Evolutionary conservation across 192 early-diverging fungal genomes (phyloP), one percentile per base, ranked within the genome.

Genomic region (Coemansia pectinata): DNA sequence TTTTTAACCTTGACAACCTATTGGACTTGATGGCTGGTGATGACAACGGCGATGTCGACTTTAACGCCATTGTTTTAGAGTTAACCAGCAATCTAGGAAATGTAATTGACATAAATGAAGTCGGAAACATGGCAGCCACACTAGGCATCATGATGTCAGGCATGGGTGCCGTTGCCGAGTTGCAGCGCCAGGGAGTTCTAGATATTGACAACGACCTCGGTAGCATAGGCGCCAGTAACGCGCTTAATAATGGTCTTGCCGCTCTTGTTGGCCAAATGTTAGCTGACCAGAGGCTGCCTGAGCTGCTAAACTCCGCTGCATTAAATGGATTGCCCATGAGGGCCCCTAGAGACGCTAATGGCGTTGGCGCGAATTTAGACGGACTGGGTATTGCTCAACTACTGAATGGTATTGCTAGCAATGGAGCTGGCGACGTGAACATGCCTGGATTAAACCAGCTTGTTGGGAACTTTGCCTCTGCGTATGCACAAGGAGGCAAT

Each of bases 51-150:
- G 73, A 82, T 50, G 79, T 82, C 42, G 50, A 82, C 45, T 82
- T 82, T 74, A 72, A 72, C 3, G 79, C 79, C 5, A 82, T 82
- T 52, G 79, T 74, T 1, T 19, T 73, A 3, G 79, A 82, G 53
- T 11, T 82, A n/a, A 71, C 79, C 1, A 76, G 65, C 39, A 82
- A 82, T 40, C 34, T 82, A 4, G 79, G 71, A 14, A 82, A 73
- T 15, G 79, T 82, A 7, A 73, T 82, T 27, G 79, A 82, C 55
- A 77, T 82, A 70, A 77, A 77, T 21, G 79, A 82, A 39, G 68
- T 82, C 15, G 79, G 79, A 19, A 77, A 44, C 45, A 67, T 82
- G 65, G 79, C 79, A 0, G 71, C 71, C 0, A 74, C 79, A 0
- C 31, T 82, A 0, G 79, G 79, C 0, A 42, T 82, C 10, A 77